Base-by-base conservation (phyloP, 2,329 filamentous ascomycete species). In the Nemania diffusa region DNA sequence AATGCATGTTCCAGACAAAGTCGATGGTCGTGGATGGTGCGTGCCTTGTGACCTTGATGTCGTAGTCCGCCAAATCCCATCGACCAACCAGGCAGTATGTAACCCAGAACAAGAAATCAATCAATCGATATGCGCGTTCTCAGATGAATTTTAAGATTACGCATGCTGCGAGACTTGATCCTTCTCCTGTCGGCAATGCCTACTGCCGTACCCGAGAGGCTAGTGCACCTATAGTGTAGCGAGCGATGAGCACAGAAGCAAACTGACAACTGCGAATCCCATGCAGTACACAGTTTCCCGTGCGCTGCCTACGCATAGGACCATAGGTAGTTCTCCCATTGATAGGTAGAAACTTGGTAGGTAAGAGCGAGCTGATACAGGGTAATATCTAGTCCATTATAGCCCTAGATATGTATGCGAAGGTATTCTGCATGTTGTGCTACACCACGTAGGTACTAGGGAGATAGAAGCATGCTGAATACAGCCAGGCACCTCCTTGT, bases 101-200 rank as follows among this genome's bases (percentile, higher is more conserved):
- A 22, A 52, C 46, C 37, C n/a, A 40, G 32, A 51, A 60, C 24
- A 46, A 13, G 56, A 48, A 22, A 55, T 37, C 22, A 42, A 15
- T 48, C 17, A 29, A 15, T 48, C 26, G 20, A 48, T 52, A 32
- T 50, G 24, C n/a, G 17, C 46, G 44, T 37, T 50, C 44, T 52
- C 53, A 34, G 53, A 26, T 48, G 24, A 34, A 29, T 61, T 46
- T 46, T 40, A 40, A 40, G 24, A 15, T 13, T 20, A 55, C 32
- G n/a, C 22, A 52, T 58, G 62, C 58, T 58, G 62, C 58, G 24
- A 34, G 34, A 20, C 55, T 60, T 17, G 56, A 60, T 66, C 50
- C 29, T 65, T 15, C 57, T 40, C 42, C 55, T 55, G 56, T 60
- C 34, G 55, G 55, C 40, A 67, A n/a, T 44, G 15, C 27, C 11